Evolutionary conservation across 208 protist species (phyloP), one percentile per base, ranked within the genome.

Genomic region (Leishmania aethiopica): DNA sequence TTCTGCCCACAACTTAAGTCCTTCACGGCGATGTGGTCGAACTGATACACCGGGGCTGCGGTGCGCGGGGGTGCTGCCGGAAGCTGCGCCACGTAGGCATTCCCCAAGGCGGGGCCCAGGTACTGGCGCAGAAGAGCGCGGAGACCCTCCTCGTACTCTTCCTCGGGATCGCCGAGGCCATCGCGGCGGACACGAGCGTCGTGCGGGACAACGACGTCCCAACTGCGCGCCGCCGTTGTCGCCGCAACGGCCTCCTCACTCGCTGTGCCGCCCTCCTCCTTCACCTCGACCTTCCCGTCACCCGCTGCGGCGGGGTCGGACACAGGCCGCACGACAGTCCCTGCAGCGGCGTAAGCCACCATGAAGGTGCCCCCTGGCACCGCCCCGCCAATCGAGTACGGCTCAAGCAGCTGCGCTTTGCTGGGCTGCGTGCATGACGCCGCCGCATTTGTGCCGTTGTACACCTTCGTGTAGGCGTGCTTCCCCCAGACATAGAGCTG

Each of bases 121-220:
- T 94, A 95, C 78, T 93, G 88, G n/a, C 78, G 64, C 70, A 97
- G 82, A 64, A 97, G 86, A 28, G 77, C 73, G 5, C 74, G 75
- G 25, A 91, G 77, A 22, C 84, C 89, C 17, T 73, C 62, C 66
- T 97, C 94, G 80, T 97, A 95, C 51, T 79, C 69, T 59, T 88
- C 69, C 19, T 85, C 78, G 0, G 75, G 79, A 76, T 91, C 89
- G 74, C 86, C 86, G 15, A 83, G 55, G 47, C 79, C 75, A 67
- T 82, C 66, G 71, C 80, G 57, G 37, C 71, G 75, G 42, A 92
- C 83, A 57, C 92, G 90, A 35, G 84, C 86, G 74, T 97, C 90
- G 66, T 97, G 94, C 80, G 94, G 90, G 35, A 97, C 87, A 22
- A 92, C 83, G n/a, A 97, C 82, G 47, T 95, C 91, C 91, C 92